A percentile compares a stretch with the other conserved stretches of the same genome.
Conservation (phyloP, 1,139 yeast species). For the Pichia inconspicua region DNA sequence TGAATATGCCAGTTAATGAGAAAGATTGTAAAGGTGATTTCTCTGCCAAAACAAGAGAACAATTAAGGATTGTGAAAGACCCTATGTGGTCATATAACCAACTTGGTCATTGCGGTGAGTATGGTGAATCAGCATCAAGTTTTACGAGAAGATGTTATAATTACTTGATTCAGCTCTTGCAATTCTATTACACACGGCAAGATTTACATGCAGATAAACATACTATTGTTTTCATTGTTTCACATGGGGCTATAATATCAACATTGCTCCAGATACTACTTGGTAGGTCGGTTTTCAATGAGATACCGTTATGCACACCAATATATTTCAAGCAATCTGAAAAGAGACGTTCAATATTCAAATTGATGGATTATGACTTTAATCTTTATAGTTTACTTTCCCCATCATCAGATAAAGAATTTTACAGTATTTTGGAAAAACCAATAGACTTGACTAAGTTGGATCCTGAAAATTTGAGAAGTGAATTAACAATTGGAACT, state of each 20-base stretch:
- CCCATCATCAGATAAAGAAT: constrained; percentile 20
- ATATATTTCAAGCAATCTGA: constrained; percentile 25
- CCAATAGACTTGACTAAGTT: constrained; percentile 24
- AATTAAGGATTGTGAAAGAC: constrained; percentile 21
- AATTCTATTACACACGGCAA: constrained; percentile 29
- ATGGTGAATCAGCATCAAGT: constrained; percentile 27
- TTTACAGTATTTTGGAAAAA: constrained; percentile 19
- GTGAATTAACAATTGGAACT: constrained; percentile 20
- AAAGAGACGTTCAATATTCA: constrained; percentile 20
- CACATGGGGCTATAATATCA: constrained; percentile 31
- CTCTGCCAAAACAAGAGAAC: constrained; percentile 11
- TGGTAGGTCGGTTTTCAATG: constrained; percentile 26
- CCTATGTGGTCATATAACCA: constrained; percentile 26
- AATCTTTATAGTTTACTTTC: constrained; percentile 22
- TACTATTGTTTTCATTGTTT: constrained; percentile 22
- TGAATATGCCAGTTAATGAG: constrained; percentile 14
- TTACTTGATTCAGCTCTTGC: constrained; percentile 37
- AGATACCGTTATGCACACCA: constrained; percentile 28
- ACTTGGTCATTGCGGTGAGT: constrained; percentile 29
- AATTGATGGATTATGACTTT: constrained; percentile 27
- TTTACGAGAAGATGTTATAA: constrained; percentile 36
- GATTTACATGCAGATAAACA: constrained; percentile 20
- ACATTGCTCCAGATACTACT: constrained; percentile 25
- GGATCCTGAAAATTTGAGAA: constrained; percentile 21
- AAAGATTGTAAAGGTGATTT: constrained; percentile 3